These are phyloP conservation scores for Pseudocercospora musae DNA, from an alignment of 2,329 filamentous ascomycete genomes.

Conservation along the genomic window DNA sequence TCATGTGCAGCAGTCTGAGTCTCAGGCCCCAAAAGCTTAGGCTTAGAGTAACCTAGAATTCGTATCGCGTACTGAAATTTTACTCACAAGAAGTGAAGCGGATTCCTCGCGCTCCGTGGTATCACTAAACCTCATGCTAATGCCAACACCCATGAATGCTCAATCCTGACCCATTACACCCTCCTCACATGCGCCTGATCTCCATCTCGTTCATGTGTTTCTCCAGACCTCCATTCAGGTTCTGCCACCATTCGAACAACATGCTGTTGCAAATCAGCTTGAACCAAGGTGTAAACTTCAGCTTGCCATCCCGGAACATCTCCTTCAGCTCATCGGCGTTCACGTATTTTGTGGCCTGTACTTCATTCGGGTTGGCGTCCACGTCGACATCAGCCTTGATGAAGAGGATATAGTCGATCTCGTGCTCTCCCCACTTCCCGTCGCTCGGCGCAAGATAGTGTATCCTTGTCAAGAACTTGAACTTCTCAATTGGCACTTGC, in stretches of 20 bases:
- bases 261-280: conserved; percentile 97
- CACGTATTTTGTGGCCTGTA: conserved; percentile 79
- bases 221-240: conserved; percentile 75
- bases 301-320: conserved; percentile 75
- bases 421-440: conserved; percentile 98
- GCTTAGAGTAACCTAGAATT: neutral
- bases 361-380: conserved; percentile 81
- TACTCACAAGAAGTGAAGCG: neutral
- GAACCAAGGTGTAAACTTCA: conserved; percentile 98
- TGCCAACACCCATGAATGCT: conserved; percentile 6
- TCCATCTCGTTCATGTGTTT: conserved; percentile 81
- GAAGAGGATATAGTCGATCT: conserved; percentile 99
- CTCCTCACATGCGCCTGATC: conserved; percentile 72
- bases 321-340: conserved; percentile 74
- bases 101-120: conserved; percentile 12
- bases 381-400: conserved; percentile 91
- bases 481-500: conserved; percentile 87
- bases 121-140: conserved; percentile 14
- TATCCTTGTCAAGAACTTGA: conserved; percentile 91
- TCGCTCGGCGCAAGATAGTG: conserved; percentile 98
- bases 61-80: neutral
- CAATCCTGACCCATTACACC: neutral
- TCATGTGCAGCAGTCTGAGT: neutral
- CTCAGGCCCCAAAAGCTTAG: neutral
- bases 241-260: conserved; percentile 96